Evolutionary conservation across 352 stramenopile species (phyloP).

Genomic region (Globisporangium emineosum): DNA sequence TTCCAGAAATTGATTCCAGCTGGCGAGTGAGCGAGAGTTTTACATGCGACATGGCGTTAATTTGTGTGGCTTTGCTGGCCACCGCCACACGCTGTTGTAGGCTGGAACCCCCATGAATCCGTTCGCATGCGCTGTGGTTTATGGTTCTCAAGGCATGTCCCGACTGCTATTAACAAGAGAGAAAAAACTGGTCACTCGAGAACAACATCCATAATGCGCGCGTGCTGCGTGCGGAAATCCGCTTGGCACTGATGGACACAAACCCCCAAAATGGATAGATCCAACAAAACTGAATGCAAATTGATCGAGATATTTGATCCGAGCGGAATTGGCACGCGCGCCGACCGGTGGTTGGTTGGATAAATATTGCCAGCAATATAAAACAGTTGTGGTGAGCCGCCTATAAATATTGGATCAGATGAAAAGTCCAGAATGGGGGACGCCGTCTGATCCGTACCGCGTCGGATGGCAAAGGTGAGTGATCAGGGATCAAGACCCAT

Average conservation of each 20-base stretch:
- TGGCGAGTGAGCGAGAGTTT: not conserved
- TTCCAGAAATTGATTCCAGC: too few species aligned
- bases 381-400: not conserved
- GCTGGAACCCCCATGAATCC: not conserved
- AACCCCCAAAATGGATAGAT: not conserved
- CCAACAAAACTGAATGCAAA: not conserved
- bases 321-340: not conserved
- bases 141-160: not conserved
- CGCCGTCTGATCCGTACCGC: not conserved
- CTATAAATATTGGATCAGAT: not conserved
- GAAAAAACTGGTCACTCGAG: not conserved
- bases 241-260: not conserved
- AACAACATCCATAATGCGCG: too few species aligned
- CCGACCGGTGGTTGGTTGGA: not conserved
- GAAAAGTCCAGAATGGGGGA: not conserved
- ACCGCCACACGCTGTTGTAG: not conserved
- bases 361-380: too few species aligned
- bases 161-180: not conserved
- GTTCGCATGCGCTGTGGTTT: not conserved
- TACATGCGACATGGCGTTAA: not conserved
- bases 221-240: not conserved
- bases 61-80: not conserved
- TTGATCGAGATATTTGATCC: not conserved
- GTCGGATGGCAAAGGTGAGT: too few species aligned
- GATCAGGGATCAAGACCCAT: too few species aligned